Evolutionary conservation across 805 yeast species (phyloP).

Genomic region (Saturnispora mendoncae): DNA sequence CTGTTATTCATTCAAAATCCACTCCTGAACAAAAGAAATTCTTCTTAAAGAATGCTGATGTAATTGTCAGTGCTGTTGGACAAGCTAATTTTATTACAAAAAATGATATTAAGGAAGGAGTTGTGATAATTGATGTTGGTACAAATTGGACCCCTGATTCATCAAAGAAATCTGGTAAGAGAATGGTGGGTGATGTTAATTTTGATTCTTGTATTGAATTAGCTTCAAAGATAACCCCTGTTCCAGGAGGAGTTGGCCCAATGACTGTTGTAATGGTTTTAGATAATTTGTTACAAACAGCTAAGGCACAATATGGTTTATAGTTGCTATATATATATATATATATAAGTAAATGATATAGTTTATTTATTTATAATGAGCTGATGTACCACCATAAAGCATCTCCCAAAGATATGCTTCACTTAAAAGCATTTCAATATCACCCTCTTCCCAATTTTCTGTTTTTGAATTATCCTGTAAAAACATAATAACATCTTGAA

Average conservation of each 20-base stretch:
- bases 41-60: constrained; percentile 61
- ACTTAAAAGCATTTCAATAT: constrained; percentile 82
- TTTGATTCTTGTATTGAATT: constrained; percentile 53
- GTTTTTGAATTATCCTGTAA: constrained; percentile 83
- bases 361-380: constrained; percentile 50
- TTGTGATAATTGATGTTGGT: constrained; percentile 89
- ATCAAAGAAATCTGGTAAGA: constrained; percentile 64
- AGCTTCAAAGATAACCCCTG: constrained; percentile 81
- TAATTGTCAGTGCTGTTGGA: constrained; percentile 89
- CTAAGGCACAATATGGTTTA: constrained; percentile 30
- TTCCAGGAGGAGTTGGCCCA: constrained; percentile 99
- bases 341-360: neutral
- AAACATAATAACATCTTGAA: constrained; percentile 88
- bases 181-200: constrained; percentile 93
- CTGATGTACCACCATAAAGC: constrained; percentile 79
- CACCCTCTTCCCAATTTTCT: constrained; percentile 73
- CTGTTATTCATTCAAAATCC: constrained; percentile 74
- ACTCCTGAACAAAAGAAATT: constrained; percentile 44
- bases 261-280: constrained; percentile 97
- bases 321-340: neutral
- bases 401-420: constrained; percentile 98
- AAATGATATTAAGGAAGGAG: constrained; percentile 79
- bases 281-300: constrained; percentile 73
- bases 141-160: constrained; percentile 80
- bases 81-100: constrained; percentile 76